Conservation (phyloP, 495 filamentous ascomycete species). For the Neurospora pannonica region DNA sequence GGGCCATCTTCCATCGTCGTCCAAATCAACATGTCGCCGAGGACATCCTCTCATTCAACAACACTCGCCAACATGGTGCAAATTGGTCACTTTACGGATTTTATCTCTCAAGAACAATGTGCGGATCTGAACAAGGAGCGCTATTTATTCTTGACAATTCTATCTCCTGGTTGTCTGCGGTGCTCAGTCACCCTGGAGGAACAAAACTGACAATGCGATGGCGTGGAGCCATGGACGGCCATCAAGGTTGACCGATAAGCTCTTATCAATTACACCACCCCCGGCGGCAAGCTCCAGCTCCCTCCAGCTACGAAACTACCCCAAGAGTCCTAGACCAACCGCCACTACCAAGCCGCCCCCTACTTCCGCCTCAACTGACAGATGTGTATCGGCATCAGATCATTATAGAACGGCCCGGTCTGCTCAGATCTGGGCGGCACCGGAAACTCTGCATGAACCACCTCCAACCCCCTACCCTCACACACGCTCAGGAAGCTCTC, state of each 20-base stretch:
- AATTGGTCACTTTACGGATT: neutral
- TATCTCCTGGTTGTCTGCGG: neutral
- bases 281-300: neutral
- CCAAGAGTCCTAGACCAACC: neutral
- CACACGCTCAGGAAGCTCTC: conserved; percentile 31
- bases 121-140: neutral
- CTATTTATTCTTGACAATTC: neutral
- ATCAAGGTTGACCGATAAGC: neutral
- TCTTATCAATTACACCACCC: neutral
- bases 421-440: conserved; percentile 27
- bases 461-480: conserved; percentile 17
- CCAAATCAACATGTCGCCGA: neutral
- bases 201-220: neutral
- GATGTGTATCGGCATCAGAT: conserved; percentile 32
- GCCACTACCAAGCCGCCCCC: neutral
- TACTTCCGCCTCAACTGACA: conserved; percentile 20
- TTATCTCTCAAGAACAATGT: no score
- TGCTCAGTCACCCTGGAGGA: neutral
- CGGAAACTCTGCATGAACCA: conserved; percentile 26
- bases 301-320: neutral
- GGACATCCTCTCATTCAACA: neutral
- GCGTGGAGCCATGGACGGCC: neutral
- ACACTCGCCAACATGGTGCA: neutral
- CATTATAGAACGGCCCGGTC: conserved; percentile 40
- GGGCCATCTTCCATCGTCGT: neutral